Base-by-base conservation (phyloP, 257 asterid genomes). In the Parsonsia alboflavescens region DNA sequence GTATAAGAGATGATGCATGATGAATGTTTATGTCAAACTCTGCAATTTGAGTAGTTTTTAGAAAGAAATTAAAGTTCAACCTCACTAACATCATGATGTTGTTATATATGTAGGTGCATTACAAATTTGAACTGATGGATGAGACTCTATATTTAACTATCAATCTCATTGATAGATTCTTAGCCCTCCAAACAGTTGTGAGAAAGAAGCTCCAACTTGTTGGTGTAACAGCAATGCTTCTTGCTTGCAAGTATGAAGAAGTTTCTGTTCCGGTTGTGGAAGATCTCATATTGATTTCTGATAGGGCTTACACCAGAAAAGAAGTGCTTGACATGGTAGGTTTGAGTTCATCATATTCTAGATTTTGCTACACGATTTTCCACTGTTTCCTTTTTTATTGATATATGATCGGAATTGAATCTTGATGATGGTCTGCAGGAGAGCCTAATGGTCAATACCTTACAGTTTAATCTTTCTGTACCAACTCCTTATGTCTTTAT, bases 211-310 rank as follows among this genome's bases (percentile, higher is more conserved):
- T 94, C 78, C 99, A 92, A 83, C 90, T 92, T 28, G 97, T 90
- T 19, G 99, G 99, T 10, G 88, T 92, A 26, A 94, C 99, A 1
- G 96, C 97, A 5, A 72, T 92, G 93, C 97, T 94, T 74, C 87
- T 94, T 24, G 97, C 99, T 17, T 90, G 98, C 96, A 95, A 95
- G 53, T 95, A 92, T 45, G 99, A 95, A 80, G 99, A 95, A 78
- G 96, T 95, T 67, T 88, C 93, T 15, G 99, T 92, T 64, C 99
- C 99, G 44, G 92, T 95, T 19, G 98, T 95, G 21, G 96, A 95
- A 74, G 99, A 95, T 71, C 85, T 95, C 73, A 76, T 95, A n/a
- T 52, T 86, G 87, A 92, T 95, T 21, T 88, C 99, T 8, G 99
- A 95, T 84, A 87, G 73, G 74, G 97, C 97, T 80, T 92, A 95